Evolutionary conservation across 1,139 yeast genomes (phyloP).

Genomic region (Candida glucosophila): DNA sequence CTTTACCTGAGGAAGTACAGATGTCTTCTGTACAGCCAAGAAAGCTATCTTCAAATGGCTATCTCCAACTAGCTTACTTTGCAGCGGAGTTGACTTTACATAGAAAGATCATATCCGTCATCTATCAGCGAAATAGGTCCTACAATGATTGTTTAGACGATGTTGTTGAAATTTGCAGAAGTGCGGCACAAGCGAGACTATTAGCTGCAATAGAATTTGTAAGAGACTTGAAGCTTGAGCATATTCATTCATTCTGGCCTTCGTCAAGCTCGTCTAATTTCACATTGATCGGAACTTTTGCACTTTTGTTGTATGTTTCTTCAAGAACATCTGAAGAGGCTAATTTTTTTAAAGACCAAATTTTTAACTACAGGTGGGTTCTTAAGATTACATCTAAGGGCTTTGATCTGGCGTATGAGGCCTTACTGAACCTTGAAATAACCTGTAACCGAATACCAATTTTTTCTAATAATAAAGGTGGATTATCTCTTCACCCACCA

Average conservation of each 20-base stretch:
- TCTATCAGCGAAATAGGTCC: conserved; percentile 32
- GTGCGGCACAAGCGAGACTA: conserved; percentile 76
- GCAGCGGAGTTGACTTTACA: conserved; percentile 83
- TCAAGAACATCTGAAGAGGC: conserved; percentile 55
- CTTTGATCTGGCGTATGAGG: conserved; percentile 66
- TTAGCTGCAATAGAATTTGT: conserved; percentile 78
- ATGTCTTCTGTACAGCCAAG: conserved; percentile 56
- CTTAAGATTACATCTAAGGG: conserved; percentile 65
- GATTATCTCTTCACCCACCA: conserved; percentile 21
- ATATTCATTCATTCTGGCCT: conserved; percentile 84
- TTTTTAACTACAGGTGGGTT: conserved; percentile 69
- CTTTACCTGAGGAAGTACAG: conserved; percentile 61
- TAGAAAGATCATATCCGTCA: conserved; percentile 61
- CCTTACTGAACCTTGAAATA: conserved; percentile 58
- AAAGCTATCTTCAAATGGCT: conserved; percentile 61
- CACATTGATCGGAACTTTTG: conserved; percentile 79
- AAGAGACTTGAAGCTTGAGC: conserved; percentile 67
- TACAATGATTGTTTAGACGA: conserved; percentile 47
- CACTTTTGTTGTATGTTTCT: conserved; percentile 65
- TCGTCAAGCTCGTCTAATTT: conserved; percentile 70
- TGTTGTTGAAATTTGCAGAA: conserved; percentile 58
- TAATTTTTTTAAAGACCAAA: conserved; percentile 52
- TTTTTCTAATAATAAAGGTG: conserved; percentile 38
- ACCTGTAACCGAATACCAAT: conserved; percentile 64
- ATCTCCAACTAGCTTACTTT: conserved; percentile 74